A percentile compares a stretch with the other conserved stretches of the same genome.
Evolutionary conservation across 345 rosid genomes (phyloP).

Genomic region (Citrus australasica): DNA sequence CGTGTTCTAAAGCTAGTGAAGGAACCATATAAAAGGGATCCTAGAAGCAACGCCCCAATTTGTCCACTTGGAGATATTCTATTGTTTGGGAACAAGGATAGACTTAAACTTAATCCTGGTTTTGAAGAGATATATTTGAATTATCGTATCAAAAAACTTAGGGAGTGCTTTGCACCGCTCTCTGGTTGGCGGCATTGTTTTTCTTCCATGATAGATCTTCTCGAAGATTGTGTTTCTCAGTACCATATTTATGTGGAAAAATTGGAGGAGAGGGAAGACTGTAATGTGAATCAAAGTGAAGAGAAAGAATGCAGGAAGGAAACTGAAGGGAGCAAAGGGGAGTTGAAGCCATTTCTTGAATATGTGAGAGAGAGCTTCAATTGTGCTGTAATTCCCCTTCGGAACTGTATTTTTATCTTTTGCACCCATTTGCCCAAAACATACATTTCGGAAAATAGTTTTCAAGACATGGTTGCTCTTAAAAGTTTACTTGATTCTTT

Average conservation of each 20-base stretch:
- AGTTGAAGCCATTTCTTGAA: background rate
- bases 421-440: slow-evolving; percentile 29
- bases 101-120: background rate
- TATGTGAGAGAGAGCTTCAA: slow-evolving; percentile 22
- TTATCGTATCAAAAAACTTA: background rate
- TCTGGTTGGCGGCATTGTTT: background rate
- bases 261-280: too few relatives aligned
- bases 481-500: slow-evolving; percentile 20
- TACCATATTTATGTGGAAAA: background rate
- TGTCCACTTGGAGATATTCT: background rate
- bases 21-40: background rate
- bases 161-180: background rate
- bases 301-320: background rate
- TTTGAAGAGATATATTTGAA: background rate
- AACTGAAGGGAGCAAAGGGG: background rate
- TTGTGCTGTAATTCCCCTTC: slow-evolving; percentile 1
- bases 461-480: slow-evolving; percentile 7
- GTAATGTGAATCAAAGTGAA: background rate
- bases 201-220: background rate
- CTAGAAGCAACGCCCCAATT: background rate
- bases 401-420: slow-evolving; percentile 22
- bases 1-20: background rate
- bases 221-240: background rate
- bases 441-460: slow-evolving; percentile 17
- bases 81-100: background rate